Evolutionary conservation across 805 yeast species (phyloP).

Genomic region (Candida saitoana): DNA sequence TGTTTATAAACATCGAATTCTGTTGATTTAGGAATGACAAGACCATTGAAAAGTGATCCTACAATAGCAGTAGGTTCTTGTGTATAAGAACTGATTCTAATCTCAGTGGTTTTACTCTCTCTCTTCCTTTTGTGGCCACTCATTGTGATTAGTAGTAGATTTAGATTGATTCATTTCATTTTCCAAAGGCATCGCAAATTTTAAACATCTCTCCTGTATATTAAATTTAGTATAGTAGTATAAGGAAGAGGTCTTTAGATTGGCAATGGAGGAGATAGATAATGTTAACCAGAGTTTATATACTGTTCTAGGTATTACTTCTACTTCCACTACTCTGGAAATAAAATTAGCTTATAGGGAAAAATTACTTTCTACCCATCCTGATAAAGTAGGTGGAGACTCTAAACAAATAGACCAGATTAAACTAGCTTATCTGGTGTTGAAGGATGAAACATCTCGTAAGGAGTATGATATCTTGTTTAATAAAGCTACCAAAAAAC

Average conservation of each 20-base stretch:
- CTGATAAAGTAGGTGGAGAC: conserved; percentile 54
- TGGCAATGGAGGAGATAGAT: conserved; percentile 7
- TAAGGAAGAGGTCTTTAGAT: no score
- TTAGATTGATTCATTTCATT: neutral
- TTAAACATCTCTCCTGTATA: neutral
- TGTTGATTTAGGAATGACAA: conserved; percentile 55
- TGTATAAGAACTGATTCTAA: conserved; percentile 33
- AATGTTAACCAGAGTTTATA: conserved; percentile 35
- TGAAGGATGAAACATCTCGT: conserved; percentile 41
- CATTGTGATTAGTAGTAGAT: no score
- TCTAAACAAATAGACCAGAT: conserved; percentile 31
- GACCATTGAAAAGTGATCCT: conserved; percentile 79
- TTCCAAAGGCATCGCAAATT: neutral
- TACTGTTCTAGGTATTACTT: conserved; percentile 51
- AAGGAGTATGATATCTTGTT: conserved; percentile 51
- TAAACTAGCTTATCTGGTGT: conserved; percentile 59
- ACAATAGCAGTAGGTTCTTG: conserved; percentile 50
- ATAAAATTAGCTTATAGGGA: conserved; percentile 63
- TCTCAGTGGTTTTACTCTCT: conserved; percentile 32
- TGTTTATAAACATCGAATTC: conserved; percentile 61
- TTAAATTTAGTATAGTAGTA: no score
- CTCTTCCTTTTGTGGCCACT: conserved; percentile 14
- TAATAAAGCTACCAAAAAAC: conserved; percentile 24
- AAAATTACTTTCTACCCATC: conserved; percentile 63
- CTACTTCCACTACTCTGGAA: conserved; percentile 31